Evolutionary conservation across 306 rosid genomes (phyloP), one percentile per base, ranked within the genome.

Genomic region (Gynostemma pentaphyllum): DNA sequence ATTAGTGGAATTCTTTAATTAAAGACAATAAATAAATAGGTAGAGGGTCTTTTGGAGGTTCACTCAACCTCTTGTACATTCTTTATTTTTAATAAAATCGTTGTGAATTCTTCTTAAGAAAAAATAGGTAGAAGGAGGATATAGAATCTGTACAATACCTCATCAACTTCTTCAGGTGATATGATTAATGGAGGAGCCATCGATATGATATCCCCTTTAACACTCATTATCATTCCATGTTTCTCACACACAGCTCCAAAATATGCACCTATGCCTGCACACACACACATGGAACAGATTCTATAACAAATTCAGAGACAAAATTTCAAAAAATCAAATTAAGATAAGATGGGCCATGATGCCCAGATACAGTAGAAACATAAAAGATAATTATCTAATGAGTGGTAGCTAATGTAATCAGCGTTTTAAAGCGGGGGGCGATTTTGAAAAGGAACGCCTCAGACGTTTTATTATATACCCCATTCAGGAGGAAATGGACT

Each of bases 401-500:
- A n/a, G n/a, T n/a, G n/a, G n/a, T n/a, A n/a, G n/a, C n/a, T n/a
- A n/a, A n/a, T n/a, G n/a, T n/a, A n/a, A n/a, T n/a, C n/a, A n/a
- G n/a, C n/a, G n/a, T n/a, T n/a, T n/a, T n/a, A n/a, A n/a, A n/a
- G n/a, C n/a, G n/a, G n/a, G n/a, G n/a, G n/a, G n/a, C n/a, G n/a
- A n/a, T n/a, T n/a, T n/a, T n/a, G n/a, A n/a, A n/a, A n/a, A n/a
- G n/a, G n/a, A n/a, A n/a, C n/a, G n/a, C n/a, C n/a, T n/a, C n/a
- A n/a, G n/a, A n/a, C n/a, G n/a, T n/a, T n/a, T n/a, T n/a, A n/a
- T n/a, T 18, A 19, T 4, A 4, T 56, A 67, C 99, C 94, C 96
- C 98, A 92, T 81, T 81, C 94, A 53, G 95, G 68, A 76, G 99
- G 99, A 70, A 92, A 92, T 13, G 73, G 83, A 78, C 79, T 84